phyloP scores from a whole-genome alignment of 352 stramenopile species.

The Phytophthora megakarya region DNA sequence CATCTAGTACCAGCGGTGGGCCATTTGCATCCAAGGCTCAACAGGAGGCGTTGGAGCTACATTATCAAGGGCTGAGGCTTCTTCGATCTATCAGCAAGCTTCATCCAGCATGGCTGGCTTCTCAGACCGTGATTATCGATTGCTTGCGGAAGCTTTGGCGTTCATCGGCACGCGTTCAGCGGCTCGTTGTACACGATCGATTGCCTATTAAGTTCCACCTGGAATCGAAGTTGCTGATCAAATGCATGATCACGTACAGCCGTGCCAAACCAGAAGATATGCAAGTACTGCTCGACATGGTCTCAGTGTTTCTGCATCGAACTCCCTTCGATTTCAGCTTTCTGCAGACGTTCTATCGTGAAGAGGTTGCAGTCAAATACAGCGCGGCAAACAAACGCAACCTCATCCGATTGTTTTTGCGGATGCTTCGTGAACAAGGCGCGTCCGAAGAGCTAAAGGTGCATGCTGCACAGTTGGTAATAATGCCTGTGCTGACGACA shows the following conservation, averaged over 20 bases:
- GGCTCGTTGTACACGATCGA: conserved; percentile 70
- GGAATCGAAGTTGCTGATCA: conserved; percentile 95
- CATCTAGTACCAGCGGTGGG: conserved; percentile 23
- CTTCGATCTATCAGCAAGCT: conserved; percentile 92
- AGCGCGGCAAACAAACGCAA: conserved; percentile 72
- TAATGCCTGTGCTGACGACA: conserved; percentile 92
- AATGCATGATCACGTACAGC: conserved; percentile 95
- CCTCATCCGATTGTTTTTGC: conserved; percentile 91
- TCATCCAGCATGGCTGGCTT: conserved; percentile 89
- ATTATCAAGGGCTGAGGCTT: conserved; percentile 94
- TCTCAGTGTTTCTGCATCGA: conserved; percentile 94
- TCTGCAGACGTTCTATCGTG: conserved; percentile 88
- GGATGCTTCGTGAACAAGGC: conserved; percentile 77
- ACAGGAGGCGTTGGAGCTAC: conserved; percentile 92
- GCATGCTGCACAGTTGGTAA: conserved; percentile 91
- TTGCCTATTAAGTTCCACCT: conserved; percentile 92
- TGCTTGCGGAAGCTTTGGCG: conserved; percentile 95
- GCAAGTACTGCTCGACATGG: conserved; percentile 96
- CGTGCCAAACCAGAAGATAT: conserved; percentile 92
- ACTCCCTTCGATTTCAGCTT: conserved; percentile 95
- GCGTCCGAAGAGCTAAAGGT: conserved; percentile 92
- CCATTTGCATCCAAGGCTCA: conserved; percentile 81
- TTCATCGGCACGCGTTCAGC: conserved; percentile 80
- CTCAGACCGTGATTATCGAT: conserved; percentile 89
- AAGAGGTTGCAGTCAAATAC: conserved; percentile 81